A percentile compares a stretch with the other conserved stretches of the same genome.
phyloP scores from a whole-genome alignment of 2,329 filamentous ascomycete species.

The Hymenoscyphus fraxineus region DNA sequence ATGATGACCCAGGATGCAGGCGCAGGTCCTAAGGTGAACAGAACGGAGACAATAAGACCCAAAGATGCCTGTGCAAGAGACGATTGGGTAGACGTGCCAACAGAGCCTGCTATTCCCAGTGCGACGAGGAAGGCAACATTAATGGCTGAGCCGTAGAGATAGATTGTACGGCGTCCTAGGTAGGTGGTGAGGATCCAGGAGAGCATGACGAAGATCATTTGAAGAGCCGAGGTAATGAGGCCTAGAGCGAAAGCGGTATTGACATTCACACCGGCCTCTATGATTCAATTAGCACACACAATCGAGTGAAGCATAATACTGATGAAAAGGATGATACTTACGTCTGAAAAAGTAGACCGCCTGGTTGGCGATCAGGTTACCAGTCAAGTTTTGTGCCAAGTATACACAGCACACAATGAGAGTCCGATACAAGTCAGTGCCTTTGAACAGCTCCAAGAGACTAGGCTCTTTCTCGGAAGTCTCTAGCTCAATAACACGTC shows the following conservation, averaged over 20 bases:
- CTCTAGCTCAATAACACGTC: slow-evolving; percentile 54
- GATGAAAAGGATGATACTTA: slow-evolving; percentile 18
- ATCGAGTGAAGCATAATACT: not conserved
- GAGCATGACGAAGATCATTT: slow-evolving; percentile 59
- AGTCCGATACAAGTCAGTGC: slow-evolving; percentile 52
- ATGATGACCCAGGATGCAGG: slow-evolving; percentile 66
- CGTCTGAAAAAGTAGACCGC: slow-evolving; percentile 56
- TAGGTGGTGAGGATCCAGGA: slow-evolving; percentile 65
- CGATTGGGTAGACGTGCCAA: slow-evolving; percentile 40
- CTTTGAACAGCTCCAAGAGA: slow-evolving; percentile 50
- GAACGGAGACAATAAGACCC: slow-evolving; percentile 61
- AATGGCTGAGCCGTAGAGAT: slow-evolving; percentile 55
- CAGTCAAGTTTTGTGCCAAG: slow-evolving; percentile 56
- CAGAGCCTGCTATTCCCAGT: slow-evolving; percentile 57
- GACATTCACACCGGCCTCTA: slow-evolving; percentile 56
- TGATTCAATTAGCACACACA: slow-evolving; percentile 29
- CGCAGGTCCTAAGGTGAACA: slow-evolving; percentile 60
- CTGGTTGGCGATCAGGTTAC: slow-evolving; percentile 61
- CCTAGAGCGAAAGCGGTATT: slow-evolving; percentile 57
- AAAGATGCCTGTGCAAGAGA: slow-evolving; percentile 56
- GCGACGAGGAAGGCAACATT: slow-evolving; percentile 52
- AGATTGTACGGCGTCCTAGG: slow-evolving; percentile 60
- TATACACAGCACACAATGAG: slow-evolving; percentile 56
- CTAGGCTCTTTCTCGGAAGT: slow-evolving; percentile 44
- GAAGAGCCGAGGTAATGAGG: slow-evolving; percentile 62